A percentile compares a stretch with the other conserved stretches of the same genome.
phyloP scores from a whole-genome alignment of 257 asterid genomes.

The Fraxinus cuspidata region DNA sequence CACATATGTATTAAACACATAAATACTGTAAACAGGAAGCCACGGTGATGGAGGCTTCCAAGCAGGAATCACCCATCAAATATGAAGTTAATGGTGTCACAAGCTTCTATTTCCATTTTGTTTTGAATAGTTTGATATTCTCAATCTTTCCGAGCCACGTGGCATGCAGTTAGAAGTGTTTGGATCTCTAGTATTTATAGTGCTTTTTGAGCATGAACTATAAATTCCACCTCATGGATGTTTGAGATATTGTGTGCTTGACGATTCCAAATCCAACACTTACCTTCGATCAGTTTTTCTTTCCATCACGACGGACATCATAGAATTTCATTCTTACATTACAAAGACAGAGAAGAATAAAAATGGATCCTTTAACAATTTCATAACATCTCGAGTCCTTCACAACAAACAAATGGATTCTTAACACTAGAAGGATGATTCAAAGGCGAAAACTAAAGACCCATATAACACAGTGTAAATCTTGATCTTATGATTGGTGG shows the following conservation, averaged over 20 bases:
- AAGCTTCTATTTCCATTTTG: conserved; percentile 1
- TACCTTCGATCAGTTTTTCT: not conserved
- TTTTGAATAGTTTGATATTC: conserved; percentile 14
- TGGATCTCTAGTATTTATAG: not conserved
- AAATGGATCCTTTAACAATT: no score
- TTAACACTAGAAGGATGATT: not conserved
- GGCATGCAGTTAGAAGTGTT: conserved; percentile 6
- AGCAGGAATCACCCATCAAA: not conserved
- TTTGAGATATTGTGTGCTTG: not conserved
- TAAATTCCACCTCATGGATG: not conserved
- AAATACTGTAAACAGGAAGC: not conserved
- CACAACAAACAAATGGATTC: not conserved
- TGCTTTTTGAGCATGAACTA: not conserved
- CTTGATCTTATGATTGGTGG: not conserved
- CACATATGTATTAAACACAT: not conserved
- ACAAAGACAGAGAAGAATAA: no score
- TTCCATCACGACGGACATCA: not conserved
- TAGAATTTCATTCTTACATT: no score
- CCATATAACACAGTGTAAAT: not conserved
- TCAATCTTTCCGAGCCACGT: conserved; percentile 4
- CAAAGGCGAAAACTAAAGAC: not conserved
- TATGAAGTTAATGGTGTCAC: not conserved
- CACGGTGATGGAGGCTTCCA: not conserved
- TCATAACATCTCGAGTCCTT: not conserved
- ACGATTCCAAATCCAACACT: not conserved